These are phyloP conservation scores for Pelargonium citronellum DNA, from an alignment of 441 rosid species.

Conservation along the genomic window DNA sequence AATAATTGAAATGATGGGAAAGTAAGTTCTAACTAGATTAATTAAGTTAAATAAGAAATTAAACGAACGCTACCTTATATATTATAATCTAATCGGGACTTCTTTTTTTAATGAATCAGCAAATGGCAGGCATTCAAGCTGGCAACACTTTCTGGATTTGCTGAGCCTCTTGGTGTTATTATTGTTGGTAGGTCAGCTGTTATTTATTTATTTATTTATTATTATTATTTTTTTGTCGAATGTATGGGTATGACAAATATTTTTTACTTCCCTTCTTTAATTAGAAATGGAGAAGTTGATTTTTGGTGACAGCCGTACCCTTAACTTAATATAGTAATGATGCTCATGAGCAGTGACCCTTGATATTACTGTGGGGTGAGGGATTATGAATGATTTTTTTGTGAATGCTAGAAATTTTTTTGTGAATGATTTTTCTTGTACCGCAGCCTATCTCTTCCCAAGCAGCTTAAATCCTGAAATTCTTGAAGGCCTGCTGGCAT, in stretches of 20 bases:
- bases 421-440: conserved; percentile 13
- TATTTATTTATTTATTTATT: too few species aligned
- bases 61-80: too few species aligned
- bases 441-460: conserved; percentile 90
- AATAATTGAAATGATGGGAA: too few species aligned
- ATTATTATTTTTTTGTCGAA: neutral
- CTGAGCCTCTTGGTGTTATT: conserved; percentile 93
- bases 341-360: conserved; percentile 4
- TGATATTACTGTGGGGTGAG: too few species aligned
- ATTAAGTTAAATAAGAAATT: too few species aligned
- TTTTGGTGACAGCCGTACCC: neutral
- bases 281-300: neutral
- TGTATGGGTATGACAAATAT: neutral
- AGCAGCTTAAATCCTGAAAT: conserved; percentile 88
- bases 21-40: too few species aligned
- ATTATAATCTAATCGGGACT: conserved; percentile 16
- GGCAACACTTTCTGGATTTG: conserved; percentile 90
- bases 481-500: conserved; percentile 87
- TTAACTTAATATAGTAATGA: neutral
- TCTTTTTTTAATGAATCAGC: conserved; percentile 42
- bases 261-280: neutral
- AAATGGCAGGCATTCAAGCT: conserved; percentile 99
- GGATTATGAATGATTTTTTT: neutral
- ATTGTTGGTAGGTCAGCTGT: conserved; percentile 60
- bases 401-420: neutral